Conservation (phyloP, 305 asterid genomes). For the Coffea humblotiana region DNA sequence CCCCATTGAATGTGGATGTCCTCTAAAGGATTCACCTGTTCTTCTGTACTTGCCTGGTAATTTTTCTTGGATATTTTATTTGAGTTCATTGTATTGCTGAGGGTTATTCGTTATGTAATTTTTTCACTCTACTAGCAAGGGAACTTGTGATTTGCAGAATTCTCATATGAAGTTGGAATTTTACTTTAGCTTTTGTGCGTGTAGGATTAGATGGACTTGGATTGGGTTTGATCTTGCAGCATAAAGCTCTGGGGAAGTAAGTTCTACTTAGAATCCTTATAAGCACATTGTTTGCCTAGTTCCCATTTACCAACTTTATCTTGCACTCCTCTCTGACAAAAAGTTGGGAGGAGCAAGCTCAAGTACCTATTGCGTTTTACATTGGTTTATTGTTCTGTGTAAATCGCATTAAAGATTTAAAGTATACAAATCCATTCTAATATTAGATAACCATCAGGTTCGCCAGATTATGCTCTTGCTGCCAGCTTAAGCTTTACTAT, state of each 20-base stretch:
- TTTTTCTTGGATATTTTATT: background rate
- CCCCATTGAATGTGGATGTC: conserved; percentile 52
- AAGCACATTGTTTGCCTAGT: background rate
- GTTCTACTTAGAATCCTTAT: background rate
- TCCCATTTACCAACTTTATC: background rate
- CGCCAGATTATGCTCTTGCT: background rate
- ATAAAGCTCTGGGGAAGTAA: conserved; percentile 52
- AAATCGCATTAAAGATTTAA: background rate
- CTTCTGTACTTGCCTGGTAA: conserved; percentile 65
- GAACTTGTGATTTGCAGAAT: background rate
- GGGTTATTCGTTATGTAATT: background rate
- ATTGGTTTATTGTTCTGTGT: background rate
- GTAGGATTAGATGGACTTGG: conserved; percentile 73
- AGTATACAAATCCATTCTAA: background rate
- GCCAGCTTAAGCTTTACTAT: background rate
- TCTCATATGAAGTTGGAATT: background rate
- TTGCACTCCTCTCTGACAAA: background rate
- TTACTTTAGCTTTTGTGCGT: background rate
- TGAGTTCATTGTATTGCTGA: background rate
- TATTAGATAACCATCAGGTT: background rate
- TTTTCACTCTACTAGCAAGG: background rate
- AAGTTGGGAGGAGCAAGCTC: background rate
- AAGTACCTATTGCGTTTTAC: background rate
- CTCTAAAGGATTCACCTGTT: conserved; percentile 48
- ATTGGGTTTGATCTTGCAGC: conserved; percentile 58